Conservation (phyloP, 768 basidiomycete species). For the Leccinellum albellum region DNA sequence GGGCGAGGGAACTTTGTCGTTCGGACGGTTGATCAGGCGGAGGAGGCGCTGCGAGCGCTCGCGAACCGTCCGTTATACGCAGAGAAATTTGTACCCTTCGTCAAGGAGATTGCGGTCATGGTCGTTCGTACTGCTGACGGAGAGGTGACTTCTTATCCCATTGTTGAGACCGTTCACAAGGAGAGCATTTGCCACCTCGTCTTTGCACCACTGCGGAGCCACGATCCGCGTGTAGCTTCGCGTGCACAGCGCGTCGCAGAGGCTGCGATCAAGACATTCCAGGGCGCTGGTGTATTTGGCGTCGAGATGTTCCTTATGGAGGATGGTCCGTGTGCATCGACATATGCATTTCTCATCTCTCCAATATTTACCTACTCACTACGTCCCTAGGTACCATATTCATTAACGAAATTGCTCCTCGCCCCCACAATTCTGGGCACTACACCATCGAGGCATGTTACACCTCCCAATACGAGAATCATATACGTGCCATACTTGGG, state of each 20-base stretch:
- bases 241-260: conserved; percentile 76
- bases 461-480: conserved; percentile 96
- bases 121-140: conserved; percentile 80
- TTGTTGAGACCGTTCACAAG: conserved; percentile 93
- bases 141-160: conserved; percentile 78
- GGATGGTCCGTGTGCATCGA: conserved; percentile 54
- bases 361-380: not conserved
- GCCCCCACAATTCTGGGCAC: conserved; percentile 98
- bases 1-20: conserved; percentile 90
- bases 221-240: conserved; percentile 48
- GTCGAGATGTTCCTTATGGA: conserved; percentile 96
- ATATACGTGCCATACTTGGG: conserved; percentile 88
- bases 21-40: conserved; percentile 46
- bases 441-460: conserved; percentile 98
- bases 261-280: conserved; percentile 68
- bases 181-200: conserved; percentile 92
- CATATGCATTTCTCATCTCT: not conserved
- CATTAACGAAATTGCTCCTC: conserved; percentile 96
- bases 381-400: conserved; percentile 57
- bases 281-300: conserved; percentile 92
- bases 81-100: conserved; percentile 89
- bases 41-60: conserved; percentile 50
- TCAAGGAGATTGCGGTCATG: conserved; percentile 93
- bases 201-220: conserved; percentile 75
- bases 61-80: conserved; percentile 79